phyloP scores from a whole-genome alignment of 2,329 filamentous ascomycete species.

The Neonectria sp. region DNA sequence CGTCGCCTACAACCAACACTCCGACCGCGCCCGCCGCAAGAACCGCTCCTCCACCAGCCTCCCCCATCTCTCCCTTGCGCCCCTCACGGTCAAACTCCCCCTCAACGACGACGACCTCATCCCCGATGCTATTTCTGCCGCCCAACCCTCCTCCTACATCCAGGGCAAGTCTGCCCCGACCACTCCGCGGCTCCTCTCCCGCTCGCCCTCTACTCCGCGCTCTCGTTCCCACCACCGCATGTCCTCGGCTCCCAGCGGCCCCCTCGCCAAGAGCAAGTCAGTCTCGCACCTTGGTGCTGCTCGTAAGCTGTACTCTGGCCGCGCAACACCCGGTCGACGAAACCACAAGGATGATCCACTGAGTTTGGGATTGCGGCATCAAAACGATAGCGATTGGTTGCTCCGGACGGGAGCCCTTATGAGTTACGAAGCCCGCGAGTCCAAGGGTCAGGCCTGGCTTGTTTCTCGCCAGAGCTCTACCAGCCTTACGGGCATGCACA shows the following conservation, averaged over 20 bases:
- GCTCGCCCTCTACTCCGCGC: constrained; percentile 66
- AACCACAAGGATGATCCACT: constrained; percentile 48
- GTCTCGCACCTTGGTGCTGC: constrained; percentile 66
- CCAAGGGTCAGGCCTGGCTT: constrained; percentile 79
- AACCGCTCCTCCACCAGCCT: constrained; percentile 72
- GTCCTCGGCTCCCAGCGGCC: constrained; percentile 53
- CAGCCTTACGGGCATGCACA: constrained; percentile 67
- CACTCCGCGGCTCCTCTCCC: constrained; percentile 74
- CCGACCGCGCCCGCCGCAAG: constrained; percentile 70
- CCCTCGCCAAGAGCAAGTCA: constrained; percentile 74
- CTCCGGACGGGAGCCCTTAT: constrained; percentile 75
- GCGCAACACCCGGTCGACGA: constrained; percentile 54
- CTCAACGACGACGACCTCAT: constrained; percentile 68
- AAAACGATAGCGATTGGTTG: constrained; percentile 75
- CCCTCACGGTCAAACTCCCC: constrained; percentile 73
- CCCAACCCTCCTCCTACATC: constrained; percentile 65
- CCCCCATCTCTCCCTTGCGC: constrained; percentile 74
- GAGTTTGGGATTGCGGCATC: constrained; percentile 52
- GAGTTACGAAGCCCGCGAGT: constrained; percentile 74
- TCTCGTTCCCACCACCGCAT: constrained; percentile 62
- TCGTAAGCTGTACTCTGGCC: constrained; percentile 48
- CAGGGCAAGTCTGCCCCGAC: constrained; percentile 75
- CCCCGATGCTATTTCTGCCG: constrained; percentile 48
- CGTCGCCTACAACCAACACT: constrained; percentile 72
- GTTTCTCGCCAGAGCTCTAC: constrained; percentile 76